Conservation (phyloP, 2,329 filamentous ascomycete species). For the Aspergillus piperis region DNA sequence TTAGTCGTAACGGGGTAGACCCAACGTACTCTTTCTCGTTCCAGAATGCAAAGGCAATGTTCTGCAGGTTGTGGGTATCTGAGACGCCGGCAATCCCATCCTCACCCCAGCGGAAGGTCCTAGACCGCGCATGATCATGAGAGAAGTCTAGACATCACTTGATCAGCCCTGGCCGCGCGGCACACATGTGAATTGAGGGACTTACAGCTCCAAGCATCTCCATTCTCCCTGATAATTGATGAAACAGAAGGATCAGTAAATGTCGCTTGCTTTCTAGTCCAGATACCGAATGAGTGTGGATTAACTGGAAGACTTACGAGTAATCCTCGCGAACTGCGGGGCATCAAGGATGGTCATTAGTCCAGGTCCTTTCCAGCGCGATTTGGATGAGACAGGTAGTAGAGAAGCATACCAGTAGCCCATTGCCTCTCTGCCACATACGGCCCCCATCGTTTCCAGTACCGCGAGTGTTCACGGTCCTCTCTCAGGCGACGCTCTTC, state of each 20-base stretch:
- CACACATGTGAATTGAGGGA: constrained; percentile 27
- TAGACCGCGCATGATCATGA: constrained; percentile 85
- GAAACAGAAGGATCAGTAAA: constrained; percentile 2
- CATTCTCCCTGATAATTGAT: constrained; percentile 61
- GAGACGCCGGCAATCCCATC: constrained; percentile 94
- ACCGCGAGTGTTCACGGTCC: constrained; percentile 78
- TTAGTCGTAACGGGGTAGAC: not conserved
- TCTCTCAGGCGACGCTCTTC: constrained; percentile 89
- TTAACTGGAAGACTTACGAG: constrained; percentile 53
- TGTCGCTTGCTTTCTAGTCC: not conserved
- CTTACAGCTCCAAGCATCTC: constrained; percentile 94
- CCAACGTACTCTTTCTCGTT: constrained; percentile 83
- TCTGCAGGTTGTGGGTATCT: constrained; percentile 88
- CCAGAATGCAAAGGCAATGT: constrained; percentile 96
- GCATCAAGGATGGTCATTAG: constrained; percentile 29
- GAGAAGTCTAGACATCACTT: constrained; percentile 69
- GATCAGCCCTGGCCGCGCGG: constrained; percentile 16
- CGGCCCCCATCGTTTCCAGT: constrained; percentile 98
- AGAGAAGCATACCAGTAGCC: constrained; percentile 71
- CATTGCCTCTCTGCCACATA: constrained; percentile 94
- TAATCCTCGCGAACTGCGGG: constrained; percentile 84
- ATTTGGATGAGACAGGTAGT: constrained; percentile 1
- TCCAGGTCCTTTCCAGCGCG: not conserved
- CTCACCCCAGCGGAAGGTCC: constrained; percentile 92
- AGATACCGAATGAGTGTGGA: not conserved